Percentiles rank a stretch among this genome's conserved stretches.
Conservation (phyloP, 1,284 basidiomycete species). For the Ceratobasidium sp. region DNA sequence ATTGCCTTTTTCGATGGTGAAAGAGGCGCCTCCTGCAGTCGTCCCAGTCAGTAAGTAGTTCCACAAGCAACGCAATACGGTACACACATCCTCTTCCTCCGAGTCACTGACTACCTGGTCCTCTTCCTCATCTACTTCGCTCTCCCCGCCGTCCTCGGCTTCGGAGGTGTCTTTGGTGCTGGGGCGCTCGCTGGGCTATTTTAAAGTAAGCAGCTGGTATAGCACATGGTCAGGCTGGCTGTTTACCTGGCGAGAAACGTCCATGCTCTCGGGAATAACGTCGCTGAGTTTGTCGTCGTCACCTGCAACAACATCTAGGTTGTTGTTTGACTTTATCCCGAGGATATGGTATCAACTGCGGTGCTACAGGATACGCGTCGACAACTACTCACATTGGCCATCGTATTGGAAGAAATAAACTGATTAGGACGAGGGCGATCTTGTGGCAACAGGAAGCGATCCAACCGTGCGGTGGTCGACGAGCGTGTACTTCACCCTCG, state of each 20-base stretch:
- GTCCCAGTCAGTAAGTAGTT: slow-evolving; percentile 37
- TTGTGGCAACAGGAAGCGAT: slow-evolving; percentile 14
- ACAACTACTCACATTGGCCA: slow-evolving; percentile 17
- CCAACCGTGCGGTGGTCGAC: slow-evolving; percentile 33
- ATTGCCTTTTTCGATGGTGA: slow-evolving; percentile 53
- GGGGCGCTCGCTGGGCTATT: slow-evolving; percentile 38
- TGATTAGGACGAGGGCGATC: background rate
- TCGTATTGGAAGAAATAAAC: background rate
- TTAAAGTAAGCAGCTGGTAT: background rate
- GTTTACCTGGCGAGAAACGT: slow-evolving; percentile 77
- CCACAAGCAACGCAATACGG: slow-evolving; percentile 44
- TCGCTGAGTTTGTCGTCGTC: slow-evolving; percentile 84
- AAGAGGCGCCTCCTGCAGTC: slow-evolving; percentile 48
- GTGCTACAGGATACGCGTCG: background rate
- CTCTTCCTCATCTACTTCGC: slow-evolving; percentile 65
- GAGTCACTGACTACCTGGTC: slow-evolving; percentile 44
- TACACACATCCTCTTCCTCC: slow-evolving; percentile 32
- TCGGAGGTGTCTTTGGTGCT: slow-evolving; percentile 47
- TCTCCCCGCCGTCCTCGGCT: slow-evolving; percentile 53
- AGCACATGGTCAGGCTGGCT: background rate
- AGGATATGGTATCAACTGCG: background rate
- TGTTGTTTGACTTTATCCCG: slow-evolving; percentile 17
- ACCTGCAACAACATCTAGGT: slow-evolving; percentile 24
- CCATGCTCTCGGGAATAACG: slow-evolving; percentile 75
- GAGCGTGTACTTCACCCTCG: slow-evolving; percentile 28